Conservation (phyloP, 2,329 filamentous ascomycete genomes). For the Pyrenophora graminea region DNA sequence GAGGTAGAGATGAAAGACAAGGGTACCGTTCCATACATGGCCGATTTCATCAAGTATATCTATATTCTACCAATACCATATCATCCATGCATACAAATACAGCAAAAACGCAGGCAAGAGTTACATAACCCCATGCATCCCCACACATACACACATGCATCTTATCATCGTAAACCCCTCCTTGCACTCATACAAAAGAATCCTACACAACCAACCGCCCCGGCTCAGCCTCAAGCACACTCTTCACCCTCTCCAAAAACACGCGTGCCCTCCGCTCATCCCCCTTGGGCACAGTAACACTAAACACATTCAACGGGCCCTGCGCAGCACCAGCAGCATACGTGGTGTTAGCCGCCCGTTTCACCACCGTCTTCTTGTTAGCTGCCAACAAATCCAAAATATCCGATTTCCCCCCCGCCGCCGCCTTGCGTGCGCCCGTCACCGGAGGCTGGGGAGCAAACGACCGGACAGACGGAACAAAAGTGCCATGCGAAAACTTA, state of each 20-base stretch:
- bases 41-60: no score
- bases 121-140: no score
- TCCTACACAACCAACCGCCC: conserved; percentile 44
- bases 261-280: conserved; percentile 81
- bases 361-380: conserved; percentile 37
- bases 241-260: conserved; percentile 87
- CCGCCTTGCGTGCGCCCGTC: conserved; percentile 38
- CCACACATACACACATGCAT: no score
- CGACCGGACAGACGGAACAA: conserved; percentile 70
- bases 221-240: conserved; percentile 61
- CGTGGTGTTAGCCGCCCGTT: conserved; percentile 17
- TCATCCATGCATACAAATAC: no score
- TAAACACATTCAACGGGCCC: conserved; percentile 75
- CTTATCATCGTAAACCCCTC: no score
- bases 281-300: conserved; percentile 73
- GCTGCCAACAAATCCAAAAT: conserved; percentile 76
- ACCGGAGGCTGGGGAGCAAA: conserved; percentile 39
- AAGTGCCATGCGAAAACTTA: conserved; percentile 63
- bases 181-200: no score
- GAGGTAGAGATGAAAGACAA: no score
- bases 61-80: no score
- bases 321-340: conserved; percentile 33
- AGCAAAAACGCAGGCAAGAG: no score
- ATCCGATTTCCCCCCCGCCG: conserved; percentile 65
- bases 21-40: no score